These are phyloP conservation scores for Suhomyces panamericanus DNA, from an alignment of 1,139 yeast species.

Conservation along the genomic window DNA sequence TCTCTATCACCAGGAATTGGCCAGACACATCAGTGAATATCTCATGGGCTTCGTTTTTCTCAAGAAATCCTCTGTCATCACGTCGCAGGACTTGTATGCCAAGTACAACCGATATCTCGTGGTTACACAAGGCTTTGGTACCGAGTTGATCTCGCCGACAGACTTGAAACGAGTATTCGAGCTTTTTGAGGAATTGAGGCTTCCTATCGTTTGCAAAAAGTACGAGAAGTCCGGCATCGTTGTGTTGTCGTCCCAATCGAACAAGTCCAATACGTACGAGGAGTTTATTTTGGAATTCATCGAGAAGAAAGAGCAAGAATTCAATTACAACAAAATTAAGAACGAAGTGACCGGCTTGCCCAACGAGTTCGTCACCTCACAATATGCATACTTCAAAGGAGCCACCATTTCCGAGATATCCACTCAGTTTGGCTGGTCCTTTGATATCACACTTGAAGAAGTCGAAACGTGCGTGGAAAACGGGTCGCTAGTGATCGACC, in stretches of 20 bases:
- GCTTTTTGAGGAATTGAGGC: constrained; percentile 29
- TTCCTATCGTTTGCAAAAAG: constrained; percentile 34
- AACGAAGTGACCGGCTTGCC: constrained; percentile 21
- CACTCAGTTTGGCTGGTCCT: constrained; percentile 57
- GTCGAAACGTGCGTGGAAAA: constrained; percentile 56
- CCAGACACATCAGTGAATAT: constrained; percentile 54
- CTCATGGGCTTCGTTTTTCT: constrained; percentile 37
- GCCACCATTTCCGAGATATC: constrained; percentile 41
- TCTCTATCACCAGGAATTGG: constrained; percentile 39
- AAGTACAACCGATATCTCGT: constrained; percentile 42
- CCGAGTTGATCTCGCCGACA: constrained; percentile 31
- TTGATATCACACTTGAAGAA: constrained; percentile 68
- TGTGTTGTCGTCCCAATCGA: constrained; percentile 31
- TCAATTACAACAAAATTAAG: constrained; percentile 27
- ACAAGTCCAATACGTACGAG: constrained; percentile 23
- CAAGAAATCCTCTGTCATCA: constrained; percentile 39
- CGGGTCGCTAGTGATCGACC: constrained; percentile 67
- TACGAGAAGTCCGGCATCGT: constrained; percentile 40
- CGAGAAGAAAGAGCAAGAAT: constrained; percentile 26
- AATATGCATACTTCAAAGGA: constrained; percentile 32
- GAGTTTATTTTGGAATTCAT: constrained; percentile 28
- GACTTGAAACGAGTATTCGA: constrained; percentile 37
- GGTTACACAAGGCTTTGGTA: constrained; percentile 43
- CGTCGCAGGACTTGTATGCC: constrained; percentile 45
- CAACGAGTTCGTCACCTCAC: constrained; percentile 28